Conservation (phyloP, 1,284 basidiomycete species). For the Xanthoconium separans region DNA sequence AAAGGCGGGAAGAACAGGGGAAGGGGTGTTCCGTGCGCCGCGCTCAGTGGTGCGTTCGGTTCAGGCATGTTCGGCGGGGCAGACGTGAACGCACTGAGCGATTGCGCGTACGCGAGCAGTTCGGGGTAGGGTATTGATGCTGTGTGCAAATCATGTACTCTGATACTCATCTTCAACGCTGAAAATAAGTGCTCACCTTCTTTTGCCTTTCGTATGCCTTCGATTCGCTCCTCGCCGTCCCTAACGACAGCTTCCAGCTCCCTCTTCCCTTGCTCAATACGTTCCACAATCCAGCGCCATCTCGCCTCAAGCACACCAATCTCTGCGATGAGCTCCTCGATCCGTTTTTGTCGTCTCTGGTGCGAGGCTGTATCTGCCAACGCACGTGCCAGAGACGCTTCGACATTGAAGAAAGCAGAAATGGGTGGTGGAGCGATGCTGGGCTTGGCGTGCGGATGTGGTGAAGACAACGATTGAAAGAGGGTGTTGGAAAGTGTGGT, state of each 20-base stretch:
- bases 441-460: conserved; percentile 49
- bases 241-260: conserved; percentile 66
- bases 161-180: conserved; percentile 1
- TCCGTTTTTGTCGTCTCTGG: conserved; percentile 70
- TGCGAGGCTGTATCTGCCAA: conserved; percentile 67
- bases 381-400: conserved; percentile 59
- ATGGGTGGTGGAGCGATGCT: conserved; percentile 60
- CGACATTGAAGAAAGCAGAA: conserved; percentile 57
- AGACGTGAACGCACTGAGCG: conserved; percentile 77
- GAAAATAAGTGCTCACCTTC: conserved; percentile 46
- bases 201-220: conserved; percentile 67
- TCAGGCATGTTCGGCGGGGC: conserved; percentile 84
- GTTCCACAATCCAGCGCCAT: conserved; percentile 64
- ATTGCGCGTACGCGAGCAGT: conserved; percentile 76
- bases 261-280: conserved; percentile 60
- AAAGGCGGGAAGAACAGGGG: conserved; percentile 82
- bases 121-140: conserved; percentile 78
- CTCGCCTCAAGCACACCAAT: conserved; percentile 61
- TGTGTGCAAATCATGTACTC: conserved; percentile 28
- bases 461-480: conserved; percentile 68
- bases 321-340: conserved; percentile 67
- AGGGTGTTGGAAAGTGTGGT: conserved; percentile 65
- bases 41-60: conserved; percentile 34
- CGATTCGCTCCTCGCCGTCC: conserved; percentile 69
- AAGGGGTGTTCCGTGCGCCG: conserved; percentile 63